Percentiles rank a stretch among this genome's conserved stretches.
These are phyloP conservation scores for Eutrema japonicum DNA, from an alignment of 345 rosid genomes.

Conservation along the genomic window DNA sequence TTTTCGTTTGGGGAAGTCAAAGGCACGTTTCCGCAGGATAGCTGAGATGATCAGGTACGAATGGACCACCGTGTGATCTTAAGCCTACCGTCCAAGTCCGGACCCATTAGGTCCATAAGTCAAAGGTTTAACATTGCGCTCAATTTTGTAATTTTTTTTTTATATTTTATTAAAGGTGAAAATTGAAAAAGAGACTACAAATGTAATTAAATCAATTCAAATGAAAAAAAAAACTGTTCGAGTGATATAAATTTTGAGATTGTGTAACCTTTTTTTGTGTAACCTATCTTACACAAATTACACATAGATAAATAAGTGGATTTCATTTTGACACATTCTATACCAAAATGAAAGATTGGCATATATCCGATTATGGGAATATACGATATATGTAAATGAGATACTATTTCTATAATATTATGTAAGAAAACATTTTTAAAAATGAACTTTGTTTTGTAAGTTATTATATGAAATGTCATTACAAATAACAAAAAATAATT, in stretches of 20 bases:
- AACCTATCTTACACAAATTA: neutral
- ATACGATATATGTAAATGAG: conserved; percentile 1
- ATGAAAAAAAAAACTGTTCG: neutral
- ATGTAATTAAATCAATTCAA: neutral
- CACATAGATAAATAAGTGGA: neutral
- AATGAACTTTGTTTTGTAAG: too few species aligned
- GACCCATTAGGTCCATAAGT: neutral
- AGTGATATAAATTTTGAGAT: neutral
- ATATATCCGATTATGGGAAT: neutral
- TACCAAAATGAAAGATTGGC: neutral
- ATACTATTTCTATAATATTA: too few species aligned
- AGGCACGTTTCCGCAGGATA: too few species aligned
- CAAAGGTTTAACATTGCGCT: neutral
- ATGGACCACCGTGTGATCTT: neutral
- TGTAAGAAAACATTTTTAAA: too few species aligned
- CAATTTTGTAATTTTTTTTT: too few species aligned
- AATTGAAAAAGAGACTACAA: neutral
- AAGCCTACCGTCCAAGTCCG: too few species aligned
- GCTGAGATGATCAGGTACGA: too few species aligned
- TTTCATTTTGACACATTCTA: neutral
- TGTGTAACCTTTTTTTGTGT: neutral
- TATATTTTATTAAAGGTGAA: neutral
- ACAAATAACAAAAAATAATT: too few species aligned
- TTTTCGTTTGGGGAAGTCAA: neutral
- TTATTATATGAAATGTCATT: too few species aligned